Evolutionary conservation across 139 green algal genomes (phyloP).

Genomic region (Micractinium conductrix): DNA sequence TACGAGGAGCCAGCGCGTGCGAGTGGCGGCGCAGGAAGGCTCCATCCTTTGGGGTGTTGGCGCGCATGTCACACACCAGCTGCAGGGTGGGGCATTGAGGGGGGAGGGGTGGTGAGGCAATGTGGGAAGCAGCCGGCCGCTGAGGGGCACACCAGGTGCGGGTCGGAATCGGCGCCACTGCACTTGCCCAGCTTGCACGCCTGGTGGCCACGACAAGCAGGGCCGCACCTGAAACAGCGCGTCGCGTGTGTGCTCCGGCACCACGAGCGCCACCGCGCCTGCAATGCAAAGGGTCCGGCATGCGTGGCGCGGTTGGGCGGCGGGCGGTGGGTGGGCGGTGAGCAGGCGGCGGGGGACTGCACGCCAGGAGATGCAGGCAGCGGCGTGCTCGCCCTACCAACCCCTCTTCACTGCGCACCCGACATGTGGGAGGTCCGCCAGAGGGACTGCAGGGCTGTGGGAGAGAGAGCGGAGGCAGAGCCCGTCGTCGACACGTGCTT

Average conservation of each 20-base stretch:
- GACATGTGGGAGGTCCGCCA: too few species aligned
- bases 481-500: too few species aligned
- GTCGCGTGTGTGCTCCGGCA: constrained; percentile 51
- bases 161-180: neutral
- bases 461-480: too few species aligned
- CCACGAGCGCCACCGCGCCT: constrained; percentile 15
- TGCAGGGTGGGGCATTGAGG: constrained; percentile 32
- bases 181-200: too few species aligned
- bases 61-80: constrained; percentile 52
- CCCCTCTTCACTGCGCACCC: too few species aligned
- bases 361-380: too few species aligned
- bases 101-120: neutral
- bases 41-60: constrained; percentile 46
- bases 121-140: neutral
- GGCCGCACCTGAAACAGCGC: constrained; percentile 40
- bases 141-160: neutral
- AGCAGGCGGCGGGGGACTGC: neutral
- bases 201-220: too few species aligned
- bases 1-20: constrained; percentile 17
- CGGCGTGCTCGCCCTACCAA: too few species aligned
- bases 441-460: too few species aligned
- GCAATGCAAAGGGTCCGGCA: too few species aligned
- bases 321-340: too few species aligned
- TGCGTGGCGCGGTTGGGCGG: too few species aligned
- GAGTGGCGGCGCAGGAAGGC: constrained; percentile 36